These are phyloP conservation scores for Cryptococcus wingfieldii DNA, from an alignment of 1,284 basidiomycete species.

Conservation along the genomic window DNA sequence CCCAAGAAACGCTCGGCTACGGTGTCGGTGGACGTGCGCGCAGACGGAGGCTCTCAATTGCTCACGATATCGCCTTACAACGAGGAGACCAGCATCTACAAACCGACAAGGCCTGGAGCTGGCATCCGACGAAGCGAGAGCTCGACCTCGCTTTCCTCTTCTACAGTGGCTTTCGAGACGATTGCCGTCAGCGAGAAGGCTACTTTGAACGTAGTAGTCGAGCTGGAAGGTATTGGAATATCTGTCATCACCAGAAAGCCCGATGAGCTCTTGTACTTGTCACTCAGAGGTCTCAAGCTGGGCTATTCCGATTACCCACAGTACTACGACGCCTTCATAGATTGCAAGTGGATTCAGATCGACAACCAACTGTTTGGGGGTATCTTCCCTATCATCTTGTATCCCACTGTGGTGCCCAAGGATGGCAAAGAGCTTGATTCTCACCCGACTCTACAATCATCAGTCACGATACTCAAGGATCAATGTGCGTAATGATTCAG, in stretches of 20 bases:
- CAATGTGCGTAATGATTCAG: slow-evolving; percentile 57
- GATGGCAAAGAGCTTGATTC: slow-evolving; percentile 72
- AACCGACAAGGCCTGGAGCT: slow-evolving; percentile 61
- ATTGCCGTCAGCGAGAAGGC: slow-evolving; percentile 68
- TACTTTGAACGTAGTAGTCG: slow-evolving; percentile 65
- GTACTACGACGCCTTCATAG: slow-evolving; percentile 74
- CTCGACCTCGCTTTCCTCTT: slow-evolving; percentile 28
- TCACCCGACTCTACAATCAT: slow-evolving; percentile 87
- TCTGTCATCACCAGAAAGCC: slow-evolving; percentile 86
- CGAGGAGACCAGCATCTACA: slow-evolving; percentile 82
- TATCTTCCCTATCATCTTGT: slow-evolving; percentile 89
- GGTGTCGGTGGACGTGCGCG: slow-evolving; percentile 88
- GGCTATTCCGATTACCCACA: slow-evolving; percentile 79
- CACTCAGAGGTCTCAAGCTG: slow-evolving; percentile 73
- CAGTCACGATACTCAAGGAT: slow-evolving; percentile 87
- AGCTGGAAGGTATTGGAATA: slow-evolving; percentile 86
- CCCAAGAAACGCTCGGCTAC: slow-evolving; percentile 54
- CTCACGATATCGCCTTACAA: slow-evolving; percentile 84
- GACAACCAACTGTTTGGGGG: slow-evolving; percentile 98
- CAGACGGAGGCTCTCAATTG: slow-evolving; percentile 81
- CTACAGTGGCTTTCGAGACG: slow-evolving; percentile 70
- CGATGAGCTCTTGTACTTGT: slow-evolving; percentile 86
- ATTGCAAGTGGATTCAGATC: slow-evolving; percentile 87
- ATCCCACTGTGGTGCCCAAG: slow-evolving; percentile 86
- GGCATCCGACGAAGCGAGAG: slow-evolving; percentile 28